These are phyloP conservation scores for Dioszegia crocea DNA, from an alignment of 768 basidiomycete species.

Conservation along the genomic window DNA sequence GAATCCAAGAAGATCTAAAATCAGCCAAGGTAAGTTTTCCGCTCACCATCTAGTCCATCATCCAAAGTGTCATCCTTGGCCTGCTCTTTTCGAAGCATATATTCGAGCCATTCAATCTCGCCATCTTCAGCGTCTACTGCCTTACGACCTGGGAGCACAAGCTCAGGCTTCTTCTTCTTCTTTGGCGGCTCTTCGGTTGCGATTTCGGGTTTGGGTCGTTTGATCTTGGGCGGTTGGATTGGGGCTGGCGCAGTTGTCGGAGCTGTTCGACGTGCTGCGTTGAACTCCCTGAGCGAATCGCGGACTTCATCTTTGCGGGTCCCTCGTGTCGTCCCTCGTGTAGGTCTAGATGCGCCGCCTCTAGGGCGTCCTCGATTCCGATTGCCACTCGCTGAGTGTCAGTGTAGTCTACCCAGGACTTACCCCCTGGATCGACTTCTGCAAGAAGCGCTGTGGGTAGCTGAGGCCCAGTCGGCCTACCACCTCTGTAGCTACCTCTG, in stretches of 20 bases:
- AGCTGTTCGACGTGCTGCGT: not conserved
- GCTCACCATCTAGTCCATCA: constrained; percentile 78
- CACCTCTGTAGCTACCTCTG: not conserved
- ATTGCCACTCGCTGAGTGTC: not conserved
- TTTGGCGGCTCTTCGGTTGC: too few species aligned
- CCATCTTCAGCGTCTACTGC: constrained; percentile 63
- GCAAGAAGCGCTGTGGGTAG: constrained; percentile 9
- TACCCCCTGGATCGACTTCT: constrained; percentile 1
- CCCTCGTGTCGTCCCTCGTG: too few species aligned
- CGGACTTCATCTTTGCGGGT: not conserved
- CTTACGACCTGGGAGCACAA: constrained; percentile 17
- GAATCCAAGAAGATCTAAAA: constrained; percentile 46
- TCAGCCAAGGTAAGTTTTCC: not conserved
- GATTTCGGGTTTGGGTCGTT: not conserved
- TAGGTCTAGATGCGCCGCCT: too few species aligned
- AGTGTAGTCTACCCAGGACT: not conserved
- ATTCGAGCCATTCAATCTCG: constrained; percentile 79
- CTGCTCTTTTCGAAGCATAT: constrained; percentile 59
- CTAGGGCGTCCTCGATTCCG: constrained; percentile 1
- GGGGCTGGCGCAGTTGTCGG: not conserved
- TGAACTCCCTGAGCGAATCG: not conserved
- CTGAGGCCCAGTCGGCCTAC: constrained; percentile 4
- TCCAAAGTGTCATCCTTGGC: constrained; percentile 51
- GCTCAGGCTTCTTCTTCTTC: constrained; percentile 33
- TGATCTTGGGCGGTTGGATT: not conserved